Conservation (phyloP, 140 eudicot species). For the Ambrosia hybrid region DNA sequence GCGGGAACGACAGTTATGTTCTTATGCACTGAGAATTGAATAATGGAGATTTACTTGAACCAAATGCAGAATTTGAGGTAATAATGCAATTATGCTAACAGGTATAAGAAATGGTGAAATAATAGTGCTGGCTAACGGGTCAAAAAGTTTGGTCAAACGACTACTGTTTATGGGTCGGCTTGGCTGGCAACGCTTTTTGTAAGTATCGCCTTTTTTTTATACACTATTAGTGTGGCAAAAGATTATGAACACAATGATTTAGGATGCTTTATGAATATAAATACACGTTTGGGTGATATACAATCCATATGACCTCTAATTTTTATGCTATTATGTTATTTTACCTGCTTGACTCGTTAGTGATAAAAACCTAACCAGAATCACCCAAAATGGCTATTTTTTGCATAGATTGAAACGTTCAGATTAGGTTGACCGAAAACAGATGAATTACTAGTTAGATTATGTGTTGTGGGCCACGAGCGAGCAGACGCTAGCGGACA, state of each 20-base stretch:
- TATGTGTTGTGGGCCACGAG: no score
- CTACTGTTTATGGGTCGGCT: not conserved
- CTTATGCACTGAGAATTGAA: constrained; percentile 35
- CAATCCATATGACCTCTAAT: no score
- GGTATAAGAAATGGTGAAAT: not conserved
- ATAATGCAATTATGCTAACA: not conserved
- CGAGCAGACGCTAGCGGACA: no score
- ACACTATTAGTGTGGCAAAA: not conserved
- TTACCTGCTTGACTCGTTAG: no score
- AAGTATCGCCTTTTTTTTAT: not conserved
- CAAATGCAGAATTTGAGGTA: constrained; percentile 1
- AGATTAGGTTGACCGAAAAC: no score
- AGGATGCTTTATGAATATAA: not conserved
- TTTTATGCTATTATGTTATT: no score
- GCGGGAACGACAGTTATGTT: constrained; percentile 34
- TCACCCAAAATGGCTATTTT: no score
- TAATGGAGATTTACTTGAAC: not conserved
- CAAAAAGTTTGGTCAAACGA: not conserved
- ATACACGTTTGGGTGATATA: not conserved
- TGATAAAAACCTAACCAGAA: no score
- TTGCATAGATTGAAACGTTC: no score
- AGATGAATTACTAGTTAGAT: no score
- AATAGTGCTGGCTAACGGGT: not conserved
- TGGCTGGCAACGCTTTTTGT: not conserved
- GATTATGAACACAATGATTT: not conserved